Base-by-base conservation (phyloP, 2,329 filamentous ascomycete species). In the Sordariomycetes sp. region DNA sequence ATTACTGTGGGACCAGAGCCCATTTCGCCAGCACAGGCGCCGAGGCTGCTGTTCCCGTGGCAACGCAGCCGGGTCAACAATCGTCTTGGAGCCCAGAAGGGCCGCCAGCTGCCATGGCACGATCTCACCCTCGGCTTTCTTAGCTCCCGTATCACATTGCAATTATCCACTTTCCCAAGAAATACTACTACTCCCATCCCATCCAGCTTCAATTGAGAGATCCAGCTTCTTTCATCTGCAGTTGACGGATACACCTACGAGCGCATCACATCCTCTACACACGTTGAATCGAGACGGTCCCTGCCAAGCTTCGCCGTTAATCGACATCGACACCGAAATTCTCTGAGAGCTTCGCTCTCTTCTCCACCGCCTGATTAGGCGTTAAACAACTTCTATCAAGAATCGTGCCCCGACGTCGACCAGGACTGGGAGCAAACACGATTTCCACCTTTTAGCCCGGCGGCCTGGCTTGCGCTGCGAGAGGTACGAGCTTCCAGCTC, bases 401-500 rank as follows among this genome's bases (percentile, higher is more conserved):
- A 20, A 50, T 50, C 37, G 46, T 62, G 60, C 60, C 64, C 64
- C 64, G 66, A 72, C 72, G 72, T 75, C 75, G 67, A 67, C 67
- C 62, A 68, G 71, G 73, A 76, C 76, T 81, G 79, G 78, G 73
- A 68, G 74, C 74, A 67, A 76, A 69, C 62, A 67, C 66, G 68
- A 67, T 60, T 64, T 66, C 64, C 53, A 62, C 69, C 62, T 63
- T 68, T 66, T 75, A 79, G 85, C 87, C 88, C 87, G 87, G 86
- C 87, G 83, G 81, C 80, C 83, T 85, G 84, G 86, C 85, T 89
- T 87, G 86, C 85, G 81, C 85, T 90, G 86, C 86, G 86, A 86
- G 86, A 91, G 87, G 88, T 90, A 72, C 65, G 76, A 25, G 53
- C 24, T 28, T 20, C 46, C 52, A 35, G 32, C n/a, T 18, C 37